Conservation (phyloP, 257 asterid genomes). For the Przewalskia tangutica region DNA sequence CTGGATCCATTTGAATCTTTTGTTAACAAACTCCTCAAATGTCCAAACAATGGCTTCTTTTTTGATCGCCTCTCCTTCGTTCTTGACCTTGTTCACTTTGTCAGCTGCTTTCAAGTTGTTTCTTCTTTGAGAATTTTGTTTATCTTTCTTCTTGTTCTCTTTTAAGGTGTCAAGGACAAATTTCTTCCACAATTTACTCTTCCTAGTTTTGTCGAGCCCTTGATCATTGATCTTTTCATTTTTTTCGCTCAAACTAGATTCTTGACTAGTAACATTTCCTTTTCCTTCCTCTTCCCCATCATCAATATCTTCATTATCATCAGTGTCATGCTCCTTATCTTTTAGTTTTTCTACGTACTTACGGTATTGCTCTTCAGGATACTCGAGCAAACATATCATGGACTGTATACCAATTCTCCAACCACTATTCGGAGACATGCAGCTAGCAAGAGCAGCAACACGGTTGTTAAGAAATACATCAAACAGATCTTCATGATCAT, state of each 20-base stretch:
- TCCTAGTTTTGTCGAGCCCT: neutral
- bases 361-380: conserved; percentile 22
- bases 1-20: neutral
- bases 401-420: conserved; percentile 23
- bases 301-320: conserved; percentile 1
- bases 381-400: conserved; percentile 28
- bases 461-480: conserved; percentile 44
- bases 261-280: neutral
- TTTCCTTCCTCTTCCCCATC: neutral
- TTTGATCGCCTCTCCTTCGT: neutral
- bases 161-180: conserved; percentile 9
- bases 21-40: conserved; percentile 32
- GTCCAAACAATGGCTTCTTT: conserved; percentile 12
- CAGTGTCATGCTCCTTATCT: neutral
- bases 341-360: conserved; percentile 5
- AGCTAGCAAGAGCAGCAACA: conserved; percentile 10
- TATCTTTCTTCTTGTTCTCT: conserved; percentile 17
- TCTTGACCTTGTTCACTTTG: neutral
- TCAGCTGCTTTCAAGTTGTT: neutral
- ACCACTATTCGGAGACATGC: conserved; percentile 25
- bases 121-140: neutral
- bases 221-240: neutral
- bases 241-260: neutral
- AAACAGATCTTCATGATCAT: conserved; percentile 34
- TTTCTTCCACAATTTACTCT: conserved; percentile 14